Conservation (phyloP, 2,329 filamentous ascomycete species). For the Hymenoscyphus fructigenus region DNA sequence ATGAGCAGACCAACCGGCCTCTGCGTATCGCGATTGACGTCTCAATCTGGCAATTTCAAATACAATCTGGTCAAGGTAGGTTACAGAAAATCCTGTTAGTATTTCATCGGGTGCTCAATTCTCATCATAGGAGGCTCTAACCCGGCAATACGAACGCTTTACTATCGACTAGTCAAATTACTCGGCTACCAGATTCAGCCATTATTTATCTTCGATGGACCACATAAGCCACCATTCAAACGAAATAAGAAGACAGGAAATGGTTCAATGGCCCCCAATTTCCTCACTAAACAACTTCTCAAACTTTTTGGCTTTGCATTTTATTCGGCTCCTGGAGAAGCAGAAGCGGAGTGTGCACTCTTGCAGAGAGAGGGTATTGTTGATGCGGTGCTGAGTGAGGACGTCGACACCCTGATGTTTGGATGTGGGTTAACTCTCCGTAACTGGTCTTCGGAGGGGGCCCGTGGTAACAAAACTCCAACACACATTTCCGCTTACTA, state of each 20-base stretch:
- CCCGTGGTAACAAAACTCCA: conserved; percentile 62
- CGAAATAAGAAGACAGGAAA: conserved; percentile 73
- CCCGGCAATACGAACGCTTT: conserved; percentile 85
- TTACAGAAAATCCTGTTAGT: neutral
- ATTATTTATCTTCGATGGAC: conserved; percentile 88
- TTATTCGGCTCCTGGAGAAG: conserved; percentile 89
- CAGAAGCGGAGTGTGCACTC: conserved; percentile 91
- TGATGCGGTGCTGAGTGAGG: conserved; percentile 91
- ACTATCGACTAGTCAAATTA: conserved; percentile 82
- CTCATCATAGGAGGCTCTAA: conserved; percentile 62
- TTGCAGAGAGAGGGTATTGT: conserved; percentile 80
- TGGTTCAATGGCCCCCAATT: conserved; percentile 64
- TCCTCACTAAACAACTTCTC: conserved; percentile 80
- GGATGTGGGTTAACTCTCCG: conserved; percentile 77
- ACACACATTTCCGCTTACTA: conserved; percentile 88
- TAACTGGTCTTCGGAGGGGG: conserved; percentile 77
- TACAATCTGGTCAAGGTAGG: conserved; percentile 73
- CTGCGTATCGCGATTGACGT: conserved; percentile 89
- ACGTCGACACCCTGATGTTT: conserved; percentile 98
- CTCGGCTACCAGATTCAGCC: conserved; percentile 77
- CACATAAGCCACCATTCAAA: conserved; percentile 82
- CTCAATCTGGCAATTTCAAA: conserved; percentile 96
- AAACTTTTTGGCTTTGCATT: conserved; percentile 80
- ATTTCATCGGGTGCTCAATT: neutral
- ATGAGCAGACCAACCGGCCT: conserved; percentile 68